Evolutionary conservation across 352 stramenopile genomes (phyloP).

Genomic region (Globisporangium cystogenes): DNA sequence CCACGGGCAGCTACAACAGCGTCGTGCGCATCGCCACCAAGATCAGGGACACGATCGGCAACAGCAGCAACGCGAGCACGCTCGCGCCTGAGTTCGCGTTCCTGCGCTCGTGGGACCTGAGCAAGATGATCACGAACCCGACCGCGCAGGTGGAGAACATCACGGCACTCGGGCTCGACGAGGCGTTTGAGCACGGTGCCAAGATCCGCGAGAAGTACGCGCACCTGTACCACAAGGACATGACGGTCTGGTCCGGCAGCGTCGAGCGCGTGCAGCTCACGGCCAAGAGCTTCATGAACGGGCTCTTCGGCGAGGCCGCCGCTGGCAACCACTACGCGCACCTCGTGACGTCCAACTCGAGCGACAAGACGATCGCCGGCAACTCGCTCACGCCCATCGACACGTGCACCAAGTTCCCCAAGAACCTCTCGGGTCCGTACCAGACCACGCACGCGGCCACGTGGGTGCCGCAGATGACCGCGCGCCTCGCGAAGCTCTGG

Average conservation of each 20-base stretch:
- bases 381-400: conserved; percentile 54
- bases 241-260: conserved; percentile 39
- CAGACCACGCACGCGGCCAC: conserved; percentile 7
- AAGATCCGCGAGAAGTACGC: conserved; percentile 33
- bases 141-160: conserved; percentile 48
- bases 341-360: conserved; percentile 30
- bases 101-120: conserved; percentile 38
- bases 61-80: conserved; percentile 19
- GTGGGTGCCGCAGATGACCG: conserved; percentile 6
- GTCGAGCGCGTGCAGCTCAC: conserved; percentile 48
- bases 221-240: conserved; percentile 29
- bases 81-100: conserved; percentile 30
- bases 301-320: conserved; percentile 31
- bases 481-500: conserved; percentile 33
- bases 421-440: conserved; percentile 20
- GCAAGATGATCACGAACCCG: conserved; percentile 26
- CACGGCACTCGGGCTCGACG: conserved; percentile 33
- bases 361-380: conserved; percentile 28
- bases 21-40: conserved; percentile 26
- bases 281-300: conserved; percentile 42
- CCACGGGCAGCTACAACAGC: conserved; percentile 39
- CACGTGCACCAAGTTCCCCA: conserved; percentile 38
- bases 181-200: conserved; percentile 34
- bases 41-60: conserved; percentile 20
- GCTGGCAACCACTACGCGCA: conserved; percentile 22